Percentiles rank a stretch among this genome's conserved stretches.
These are phyloP conservation scores for Phanerochaete carnosa DNA, from an alignment of 768 basidiomycete species.

Conservation along the genomic window DNA sequence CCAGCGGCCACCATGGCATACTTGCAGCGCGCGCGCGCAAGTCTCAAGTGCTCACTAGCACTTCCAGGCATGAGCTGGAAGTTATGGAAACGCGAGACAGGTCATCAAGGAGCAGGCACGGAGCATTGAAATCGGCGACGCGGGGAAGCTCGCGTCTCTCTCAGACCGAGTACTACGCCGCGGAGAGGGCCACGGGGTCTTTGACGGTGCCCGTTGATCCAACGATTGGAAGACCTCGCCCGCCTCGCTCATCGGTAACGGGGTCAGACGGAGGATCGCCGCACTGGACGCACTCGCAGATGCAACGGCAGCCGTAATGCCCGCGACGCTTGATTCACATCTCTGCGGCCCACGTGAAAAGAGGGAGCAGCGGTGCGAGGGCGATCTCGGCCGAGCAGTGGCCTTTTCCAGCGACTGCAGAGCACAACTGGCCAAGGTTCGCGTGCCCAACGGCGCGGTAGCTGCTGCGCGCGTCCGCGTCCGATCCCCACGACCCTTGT, in stretches of 20 bases:
- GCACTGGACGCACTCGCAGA: neutral
- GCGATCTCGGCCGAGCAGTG: too few species aligned
- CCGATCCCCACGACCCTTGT: too few species aligned
- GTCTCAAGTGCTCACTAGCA: neutral
- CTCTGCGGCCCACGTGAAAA: too few species aligned
- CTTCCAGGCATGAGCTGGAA: too few species aligned
- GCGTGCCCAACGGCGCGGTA: neutral
- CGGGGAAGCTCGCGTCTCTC: neutral
- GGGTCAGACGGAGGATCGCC: neutral
- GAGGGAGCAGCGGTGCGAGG: too few species aligned
- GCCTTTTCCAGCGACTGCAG: too few species aligned
- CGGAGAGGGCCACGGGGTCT: neutral
- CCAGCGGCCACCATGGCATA: too few species aligned
- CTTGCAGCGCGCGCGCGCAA: too few species aligned
- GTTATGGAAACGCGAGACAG: slow-evolving; percentile 5
- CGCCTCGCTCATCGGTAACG: neutral
- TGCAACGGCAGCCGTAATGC: neutral
- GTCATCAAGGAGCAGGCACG: neutral
- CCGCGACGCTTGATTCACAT: too few species aligned
- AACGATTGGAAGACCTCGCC: neutral
- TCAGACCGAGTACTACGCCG: neutral
- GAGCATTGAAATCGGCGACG: neutral
- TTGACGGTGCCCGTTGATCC: slow-evolving; percentile 1
- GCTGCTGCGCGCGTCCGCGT: neutral
- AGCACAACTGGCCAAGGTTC: too few species aligned